Evolutionary conservation across 164 flowering plant genomes (phyloP).

Genomic region (Warburgia ugandensis): DNA sequence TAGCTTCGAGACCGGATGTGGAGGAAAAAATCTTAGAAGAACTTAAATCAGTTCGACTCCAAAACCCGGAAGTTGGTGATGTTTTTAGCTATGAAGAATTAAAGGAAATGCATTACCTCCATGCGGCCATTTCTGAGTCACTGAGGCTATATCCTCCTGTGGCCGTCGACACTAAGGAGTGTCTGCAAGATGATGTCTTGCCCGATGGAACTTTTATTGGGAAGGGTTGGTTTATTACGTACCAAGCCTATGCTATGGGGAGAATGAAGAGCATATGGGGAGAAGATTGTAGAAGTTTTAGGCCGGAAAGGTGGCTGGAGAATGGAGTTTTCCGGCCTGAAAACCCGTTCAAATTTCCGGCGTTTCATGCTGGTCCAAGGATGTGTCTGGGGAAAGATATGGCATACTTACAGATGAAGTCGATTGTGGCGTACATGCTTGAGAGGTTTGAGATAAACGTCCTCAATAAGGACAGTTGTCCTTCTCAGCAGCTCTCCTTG

Average conservation of each 20-base stretch:
- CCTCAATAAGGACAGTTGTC: slow-evolving; percentile 7
- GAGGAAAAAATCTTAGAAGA: slow-evolving; percentile 28
- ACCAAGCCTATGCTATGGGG: slow-evolving; percentile 45
- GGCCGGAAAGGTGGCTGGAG: slow-evolving; percentile 52
- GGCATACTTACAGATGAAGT: slow-evolving; percentile 20
- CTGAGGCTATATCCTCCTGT: slow-evolving; percentile 52
- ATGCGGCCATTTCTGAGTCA: slow-evolving; percentile 38
- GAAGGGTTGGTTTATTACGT: slow-evolving; percentile 34
- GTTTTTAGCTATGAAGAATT: neutral
- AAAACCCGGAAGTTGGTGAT: slow-evolving; percentile 8
- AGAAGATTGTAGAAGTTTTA: slow-evolving; percentile 31
- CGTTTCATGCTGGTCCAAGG: slow-evolving; percentile 43
- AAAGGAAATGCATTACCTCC: neutral
- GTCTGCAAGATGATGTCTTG: slow-evolving; percentile 35
- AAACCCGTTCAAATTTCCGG: slow-evolving; percentile 29
- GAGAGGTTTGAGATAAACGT: slow-evolving; percentile 13
- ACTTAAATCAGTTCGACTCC: slow-evolving; percentile 19
- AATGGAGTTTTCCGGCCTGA: slow-evolving; percentile 28
- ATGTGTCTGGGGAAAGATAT: slow-evolving; percentile 20
- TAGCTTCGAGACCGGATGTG: slow-evolving; percentile 26
- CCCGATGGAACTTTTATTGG: slow-evolving; percentile 50
- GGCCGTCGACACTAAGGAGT: slow-evolving; percentile 28
- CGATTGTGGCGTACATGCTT: slow-evolving; percentile 7
- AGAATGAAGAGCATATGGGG: slow-evolving; percentile 58
- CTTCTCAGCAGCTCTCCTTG: slow-evolving; percentile 4